phyloP scores from a whole-genome alignment of 441 rosid species.

The Jatropha podagrica region DNA sequence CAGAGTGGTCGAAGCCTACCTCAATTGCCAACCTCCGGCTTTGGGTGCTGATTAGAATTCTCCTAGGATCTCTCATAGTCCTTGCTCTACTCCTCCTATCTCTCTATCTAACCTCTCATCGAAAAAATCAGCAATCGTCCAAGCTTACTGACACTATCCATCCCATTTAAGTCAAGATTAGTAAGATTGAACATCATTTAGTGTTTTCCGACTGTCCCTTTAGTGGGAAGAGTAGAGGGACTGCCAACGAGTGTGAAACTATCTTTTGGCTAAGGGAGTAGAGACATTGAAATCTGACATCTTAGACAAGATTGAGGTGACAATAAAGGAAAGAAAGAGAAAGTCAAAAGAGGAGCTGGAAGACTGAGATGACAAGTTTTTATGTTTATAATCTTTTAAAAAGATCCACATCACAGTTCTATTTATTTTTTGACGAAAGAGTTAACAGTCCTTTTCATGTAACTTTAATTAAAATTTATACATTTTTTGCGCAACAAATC shows the following conservation, averaged over 20 bases:
- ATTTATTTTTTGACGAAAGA: too few species aligned
- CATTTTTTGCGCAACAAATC: too few species aligned
- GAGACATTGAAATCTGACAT: conserved; percentile 92
- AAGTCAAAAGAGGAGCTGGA: too few species aligned
- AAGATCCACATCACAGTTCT: too few species aligned
- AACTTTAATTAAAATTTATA: too few species aligned
- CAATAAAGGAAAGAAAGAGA: too few species aligned
- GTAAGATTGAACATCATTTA: conserved; percentile 79
- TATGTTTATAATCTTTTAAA: too few species aligned
- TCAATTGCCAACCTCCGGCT: conserved; percentile 84
- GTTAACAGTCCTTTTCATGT: too few species aligned
- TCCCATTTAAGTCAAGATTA: conserved; percentile 77
- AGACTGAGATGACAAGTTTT: too few species aligned
- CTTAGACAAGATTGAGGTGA: conserved; percentile 36
- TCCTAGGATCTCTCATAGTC: conserved; percentile 76
- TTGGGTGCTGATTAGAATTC: conserved; percentile 92
- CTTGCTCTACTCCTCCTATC: conserved; percentile 79
- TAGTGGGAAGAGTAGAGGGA: conserved; percentile 82
- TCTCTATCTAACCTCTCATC: conserved; percentile 82
- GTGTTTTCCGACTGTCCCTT: conserved; percentile 66
- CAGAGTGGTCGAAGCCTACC: conserved; percentile 81
- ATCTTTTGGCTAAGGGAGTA: conserved; percentile 70
- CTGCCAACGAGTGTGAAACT: conserved; percentile 66
- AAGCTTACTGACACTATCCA: conserved; percentile 38
- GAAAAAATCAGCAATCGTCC: conserved; percentile 38